Evolutionary conservation across 2,329 filamentous ascomycete genomes (phyloP), one percentile per base, ranked within the genome.

Genomic region (Whalleya microplaca): DNA sequence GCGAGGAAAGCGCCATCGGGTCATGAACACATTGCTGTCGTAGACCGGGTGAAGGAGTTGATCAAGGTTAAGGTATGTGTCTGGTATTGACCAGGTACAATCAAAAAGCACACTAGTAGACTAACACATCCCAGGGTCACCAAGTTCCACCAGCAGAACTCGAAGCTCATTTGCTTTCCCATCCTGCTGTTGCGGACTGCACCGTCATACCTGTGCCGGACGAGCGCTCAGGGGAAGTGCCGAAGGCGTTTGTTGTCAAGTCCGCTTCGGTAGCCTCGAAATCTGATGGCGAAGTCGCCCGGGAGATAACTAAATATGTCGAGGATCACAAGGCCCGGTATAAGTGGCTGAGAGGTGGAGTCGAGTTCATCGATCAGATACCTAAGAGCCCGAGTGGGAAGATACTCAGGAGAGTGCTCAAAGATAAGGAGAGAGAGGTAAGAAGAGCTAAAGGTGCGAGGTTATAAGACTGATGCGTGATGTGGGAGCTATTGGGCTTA

Each of bases 121-220:
- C 12, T 37, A 48, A 41, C 12, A 5, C 7, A 21, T 37, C 4
- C 14, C 51, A 77, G 86, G 91, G 90, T 55, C 79, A 88, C 57
- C 91, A 95, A 85, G 91, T 95, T 20, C 89, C 91, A 0, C 91
- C 91, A 0, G 91, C 91, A 1, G 91, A 95, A 70, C 83, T 96
- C 1, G 91, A 96, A 74, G 88, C 89, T 1, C 89, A 92, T 66
- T 79, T 96, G 4, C 84, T 96, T 14, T 83, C 86, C 0, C 90
- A 94, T 70, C 84, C 87, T 0, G 80, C 81, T 10, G 90, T 95
- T n/a, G 84, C 85, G 43, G 91, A 96, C 73, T 89, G 86, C 64
- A 86, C 91, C 14, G 90, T 96, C 7, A 91, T 95, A 62, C 87
- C 87, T 14, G 78, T 92, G 1, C 88, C 86, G 0, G 79, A 87